Base-by-base conservation (phyloP, 495 filamentous ascomycete species). In the Hypomontagnella monticulosa region DNA sequence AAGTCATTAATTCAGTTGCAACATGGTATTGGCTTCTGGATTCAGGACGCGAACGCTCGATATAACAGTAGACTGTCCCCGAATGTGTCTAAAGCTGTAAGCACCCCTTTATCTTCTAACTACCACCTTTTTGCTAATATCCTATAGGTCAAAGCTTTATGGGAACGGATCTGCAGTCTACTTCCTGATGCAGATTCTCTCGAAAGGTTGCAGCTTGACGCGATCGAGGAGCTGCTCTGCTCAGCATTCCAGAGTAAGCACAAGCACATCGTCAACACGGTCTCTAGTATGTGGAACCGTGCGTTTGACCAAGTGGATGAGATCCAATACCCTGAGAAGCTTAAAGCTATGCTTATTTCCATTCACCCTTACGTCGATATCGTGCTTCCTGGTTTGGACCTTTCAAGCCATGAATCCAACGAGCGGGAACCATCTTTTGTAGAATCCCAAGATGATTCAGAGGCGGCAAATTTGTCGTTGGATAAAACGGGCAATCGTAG, bases 21-120 rank as follows among this genome's bases (percentile, higher is more conserved):
- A 69, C 73, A 79, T 34, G 88, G 87, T 1, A 66, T 91, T 32
- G 67, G 78, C 3, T 60, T 78, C 4, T 93, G 89, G 88, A 73
- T 92, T 32, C 76, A 79, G 51, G 90, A 93, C 63, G 42, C 65
- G 1, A 77, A 76, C 11, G 69, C 75, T 34, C 61, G 66, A 47
- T 72, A 81, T 30, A 59, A 74, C 52, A 76, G 63, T 33, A 64
- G 48, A 32, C 69, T 75, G 27, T 63, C 72, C 14, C 72, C 61
- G 23, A 43, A 67, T 1, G 51, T 73, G 6, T 61, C 75, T 27
- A 64, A 71, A 56, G 62, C 68, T 43, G 80, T 83, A 74, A 73
- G 79, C 78, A 8, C 11, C 48, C 8, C 32, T 30, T 50, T 30
- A 3, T 7, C 36, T 15, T 37, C 16, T 27, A 23, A 37, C 9